phyloP scores from a whole-genome alignment of 306 rosid species.

The Cyclanthera cordifolia region DNA sequence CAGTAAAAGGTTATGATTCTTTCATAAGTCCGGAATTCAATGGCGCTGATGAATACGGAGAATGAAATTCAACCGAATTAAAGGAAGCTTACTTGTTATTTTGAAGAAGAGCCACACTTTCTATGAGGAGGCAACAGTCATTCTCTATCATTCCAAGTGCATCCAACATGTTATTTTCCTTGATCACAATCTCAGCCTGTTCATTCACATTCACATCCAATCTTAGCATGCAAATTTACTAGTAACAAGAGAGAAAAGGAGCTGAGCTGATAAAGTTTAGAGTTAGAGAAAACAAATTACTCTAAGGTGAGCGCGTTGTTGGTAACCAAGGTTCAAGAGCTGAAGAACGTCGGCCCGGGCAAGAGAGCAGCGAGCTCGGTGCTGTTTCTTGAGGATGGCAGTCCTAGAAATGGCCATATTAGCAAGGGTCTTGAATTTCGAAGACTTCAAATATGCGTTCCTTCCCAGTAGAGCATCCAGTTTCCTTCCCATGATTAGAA shows the following conservation, averaged over 20 bases:
- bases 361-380: conserved; percentile 36
- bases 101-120: conserved; percentile 63
- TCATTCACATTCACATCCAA: neutral
- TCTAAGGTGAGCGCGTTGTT: conserved; percentile 64
- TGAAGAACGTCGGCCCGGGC: conserved; percentile 63
- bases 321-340: conserved; percentile 59
- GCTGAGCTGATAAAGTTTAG: neutral
- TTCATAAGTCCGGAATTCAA: neutral
- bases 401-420: conserved; percentile 64
- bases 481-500: conserved; percentile 51
- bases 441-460: conserved; percentile 27
- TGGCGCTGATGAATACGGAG: neutral
- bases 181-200: conserved; percentile 73
- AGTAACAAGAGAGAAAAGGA: too few relatives aligned
- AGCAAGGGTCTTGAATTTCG: conserved; percentile 43
- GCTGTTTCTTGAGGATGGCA: conserved; percentile 53
- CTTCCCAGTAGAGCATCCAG: conserved; percentile 57
- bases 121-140: conserved; percentile 50
- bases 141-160: conserved; percentile 60
- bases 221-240: neutral
- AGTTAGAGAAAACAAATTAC: conserved; percentile 20
- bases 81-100: conserved; percentile 43
- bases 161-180: conserved; percentile 72
- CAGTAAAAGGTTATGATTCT: neutral
- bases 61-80: neutral